phyloP scores from a whole-genome alignment of 1,284 basidiomycete species.

The Ceratobasidium sp. region DNA sequence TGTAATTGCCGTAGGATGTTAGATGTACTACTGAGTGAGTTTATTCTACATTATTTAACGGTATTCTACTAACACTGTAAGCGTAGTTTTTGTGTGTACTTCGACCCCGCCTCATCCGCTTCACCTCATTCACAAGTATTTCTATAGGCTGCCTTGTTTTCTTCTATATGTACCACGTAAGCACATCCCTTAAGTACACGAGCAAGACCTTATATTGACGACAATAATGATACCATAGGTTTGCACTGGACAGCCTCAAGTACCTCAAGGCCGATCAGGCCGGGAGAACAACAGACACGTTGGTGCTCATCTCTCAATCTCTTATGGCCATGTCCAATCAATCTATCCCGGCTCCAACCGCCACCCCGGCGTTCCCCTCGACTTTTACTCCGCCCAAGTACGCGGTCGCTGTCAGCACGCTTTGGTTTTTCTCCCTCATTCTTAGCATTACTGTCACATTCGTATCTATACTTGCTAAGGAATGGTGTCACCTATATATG shows the following conservation, averaged over 20 bases:
- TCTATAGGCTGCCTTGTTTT: slow-evolving; percentile 6
- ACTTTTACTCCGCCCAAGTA: not conserved
- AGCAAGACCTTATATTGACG: too few relatives aligned
- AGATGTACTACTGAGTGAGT: slow-evolving; percentile 18
- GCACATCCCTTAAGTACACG: too few relatives aligned
- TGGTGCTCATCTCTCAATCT: not conserved
- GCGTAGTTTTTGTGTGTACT: slow-evolving; percentile 5
- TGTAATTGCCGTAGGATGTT: not conserved
- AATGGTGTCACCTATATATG: slow-evolving; percentile 23
- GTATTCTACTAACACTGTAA: too few relatives aligned
- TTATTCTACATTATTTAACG: too few relatives aligned
- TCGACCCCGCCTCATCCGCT: too few relatives aligned
- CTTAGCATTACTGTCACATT: slow-evolving; percentile 4
- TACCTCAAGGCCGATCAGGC: slow-evolving; percentile 14
- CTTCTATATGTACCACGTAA: slow-evolving; percentile 9
- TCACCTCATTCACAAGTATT: not conserved
- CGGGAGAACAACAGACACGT: not conserved
- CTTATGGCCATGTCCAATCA: slow-evolving; percentile 8
- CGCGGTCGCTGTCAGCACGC: not conserved
- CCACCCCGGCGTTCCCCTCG: not conserved
- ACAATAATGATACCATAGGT: too few relatives aligned
- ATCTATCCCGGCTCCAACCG: not conserved
- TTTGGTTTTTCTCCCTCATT: slow-evolving; percentile 24
- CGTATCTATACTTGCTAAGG: slow-evolving; percentile 21
- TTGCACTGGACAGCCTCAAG: slow-evolving; percentile 15